phyloP scores from a whole-genome alignment of 257 asterid species.

The Scutellaria barbata region DNA sequence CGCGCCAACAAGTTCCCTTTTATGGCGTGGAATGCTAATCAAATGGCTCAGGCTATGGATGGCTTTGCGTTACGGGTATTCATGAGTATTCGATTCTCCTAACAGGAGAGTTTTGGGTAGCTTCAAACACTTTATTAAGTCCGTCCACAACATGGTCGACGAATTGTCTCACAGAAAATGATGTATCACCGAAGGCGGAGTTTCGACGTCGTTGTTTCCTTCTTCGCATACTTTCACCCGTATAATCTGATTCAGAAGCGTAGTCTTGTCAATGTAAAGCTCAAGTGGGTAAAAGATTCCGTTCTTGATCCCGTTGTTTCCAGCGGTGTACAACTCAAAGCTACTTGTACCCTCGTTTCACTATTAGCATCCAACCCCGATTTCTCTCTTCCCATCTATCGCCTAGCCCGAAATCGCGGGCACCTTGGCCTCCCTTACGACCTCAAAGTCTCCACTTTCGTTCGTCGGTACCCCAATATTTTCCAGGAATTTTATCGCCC shows the following conservation, averaged over 20 bases:
- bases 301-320: conserved; percentile 68
- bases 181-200: conserved; percentile 28
- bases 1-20: too few species aligned
- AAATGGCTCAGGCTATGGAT: too few species aligned
- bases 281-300: conserved; percentile 80
- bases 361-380: conserved; percentile 59
- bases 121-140: too few species aligned
- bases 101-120: too few species aligned
- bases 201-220: conserved; percentile 20
- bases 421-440: conserved; percentile 69
- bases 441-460: conserved; percentile 70
- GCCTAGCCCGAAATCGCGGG: conserved; percentile 55
- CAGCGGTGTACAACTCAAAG: conserved; percentile 60
- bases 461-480: conserved; percentile 78
- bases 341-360: conserved; percentile 64
- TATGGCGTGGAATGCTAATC: too few species aligned
- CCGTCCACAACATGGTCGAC: conserved; percentile 41
- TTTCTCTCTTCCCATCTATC: conserved; percentile 63
- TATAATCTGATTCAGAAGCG: conserved; percentile 55
- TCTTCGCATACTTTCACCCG: conserved; percentile 29
- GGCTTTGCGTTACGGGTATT: too few species aligned
- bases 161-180: conserved; percentile 47
- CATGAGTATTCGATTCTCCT: too few species aligned
- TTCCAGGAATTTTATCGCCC: conserved; percentile 62
- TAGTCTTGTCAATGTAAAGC: conserved; percentile 77